A percentile compares a stretch with the other conserved stretches of the same genome.
Evolutionary conservation across 305 asterid species (phyloP).

Genomic region (Ajuga reptans): DNA sequence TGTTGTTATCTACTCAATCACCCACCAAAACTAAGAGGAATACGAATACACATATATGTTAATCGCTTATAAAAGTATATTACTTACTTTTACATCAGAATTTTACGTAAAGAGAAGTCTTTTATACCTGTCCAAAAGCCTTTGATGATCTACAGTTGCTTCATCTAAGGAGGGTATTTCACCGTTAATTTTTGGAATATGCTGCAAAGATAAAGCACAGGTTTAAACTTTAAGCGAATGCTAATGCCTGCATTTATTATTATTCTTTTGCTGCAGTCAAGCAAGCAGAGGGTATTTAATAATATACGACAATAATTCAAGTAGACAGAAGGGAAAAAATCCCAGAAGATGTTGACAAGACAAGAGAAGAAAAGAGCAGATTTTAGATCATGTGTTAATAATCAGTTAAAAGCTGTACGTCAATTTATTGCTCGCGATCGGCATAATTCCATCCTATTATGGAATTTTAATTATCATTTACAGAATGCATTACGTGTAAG

Average conservation of each 20-base stretch:
- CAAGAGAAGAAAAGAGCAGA: neutral
- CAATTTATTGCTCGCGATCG: no score
- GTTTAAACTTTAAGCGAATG: neutral
- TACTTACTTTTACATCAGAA: neutral
- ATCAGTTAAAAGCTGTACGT: no score
- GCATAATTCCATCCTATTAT: no score
- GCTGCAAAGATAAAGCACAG: constrained; percentile 44
- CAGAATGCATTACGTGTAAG: no score
- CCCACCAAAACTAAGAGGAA: constrained; percentile 8
- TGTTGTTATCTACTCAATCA: neutral
- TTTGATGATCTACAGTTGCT: constrained; percentile 87
- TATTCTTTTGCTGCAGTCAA: neutral
- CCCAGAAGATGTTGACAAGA: neutral
- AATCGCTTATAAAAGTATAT: neutral
- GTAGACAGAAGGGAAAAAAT: neutral
- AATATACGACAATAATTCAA: neutral
- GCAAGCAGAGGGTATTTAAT: neutral
- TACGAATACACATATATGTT: neutral
- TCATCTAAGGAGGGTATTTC: constrained; percentile 85
- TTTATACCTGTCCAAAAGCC: constrained; percentile 79
- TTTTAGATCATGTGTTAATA: neutral
- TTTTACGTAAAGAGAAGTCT: constrained; percentile 1
- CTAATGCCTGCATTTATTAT: neutral
- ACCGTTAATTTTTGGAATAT: constrained; percentile 81
- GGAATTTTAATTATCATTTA: no score